Base-by-base conservation (phyloP, 345 rosid species). In the Corymbia maculata region DNA sequence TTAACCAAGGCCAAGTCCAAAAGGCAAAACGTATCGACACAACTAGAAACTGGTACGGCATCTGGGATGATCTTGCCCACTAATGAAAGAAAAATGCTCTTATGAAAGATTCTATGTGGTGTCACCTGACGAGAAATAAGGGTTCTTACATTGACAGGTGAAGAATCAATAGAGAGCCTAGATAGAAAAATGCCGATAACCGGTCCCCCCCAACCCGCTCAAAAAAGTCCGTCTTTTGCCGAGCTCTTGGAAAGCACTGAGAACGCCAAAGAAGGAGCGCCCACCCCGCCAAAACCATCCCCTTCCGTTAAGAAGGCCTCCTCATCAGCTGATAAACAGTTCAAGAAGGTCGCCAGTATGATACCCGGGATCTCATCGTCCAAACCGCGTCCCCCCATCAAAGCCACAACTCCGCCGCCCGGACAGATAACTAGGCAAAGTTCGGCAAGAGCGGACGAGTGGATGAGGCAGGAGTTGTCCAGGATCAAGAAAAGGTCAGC, bases 381-480 rank as follows among this genome's bases (percentile, higher is more conserved):
- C 24, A 94, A 87, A n/a, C 79, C 30, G 79, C 87, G 86, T 75
- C 55, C 88, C 42, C 26, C 91, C n/a, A 49, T 85, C 28, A 90
- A 87, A 49, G 88, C 91, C 53, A 30, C 50, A 32, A 30, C 32
- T 11, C 89, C 82, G 16, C 19, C 84, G 79, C 87, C 90, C 19
- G 1, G 32, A 50, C 51, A 12, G 17, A 68, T 88, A 30, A 55
- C 66, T 66, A 85, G 87, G 61, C 91, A 66, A 57, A 89, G 66
- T 57, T 87, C 91, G 52, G 57, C 82, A n/a, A n/a, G n/a, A n/a
- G n/a, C n/a, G n/a, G n/a, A n/a, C n/a, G 91, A 86, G 21, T 96
- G 98, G 98, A 95, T 93, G 90, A 93, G 87, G 68, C 93, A 91
- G 52, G 91, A 96, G 91, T 87, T 93, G 87, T 93, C 82, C 53